These are phyloP conservation scores for Hanseniaspora pseudoguilliermondii DNA, from an alignment of 805 yeast species.

Conservation along the genomic window DNA sequence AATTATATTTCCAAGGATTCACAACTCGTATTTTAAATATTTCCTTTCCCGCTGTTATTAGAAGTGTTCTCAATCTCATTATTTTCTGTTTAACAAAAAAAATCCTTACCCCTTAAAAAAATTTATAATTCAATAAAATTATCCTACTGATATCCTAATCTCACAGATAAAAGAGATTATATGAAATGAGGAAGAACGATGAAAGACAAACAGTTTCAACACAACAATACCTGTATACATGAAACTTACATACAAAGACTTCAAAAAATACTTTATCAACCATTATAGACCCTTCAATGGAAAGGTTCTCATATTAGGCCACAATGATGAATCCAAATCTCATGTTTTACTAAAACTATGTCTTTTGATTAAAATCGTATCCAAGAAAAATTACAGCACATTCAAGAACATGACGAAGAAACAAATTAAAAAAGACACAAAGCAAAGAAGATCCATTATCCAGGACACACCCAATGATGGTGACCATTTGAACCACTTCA, in stretches of 20 bases:
- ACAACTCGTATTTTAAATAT: too few species aligned
- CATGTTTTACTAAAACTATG: slow-evolving; percentile 8
- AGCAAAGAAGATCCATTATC: not conserved
- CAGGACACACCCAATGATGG: not conserved
- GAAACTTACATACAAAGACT: not conserved
- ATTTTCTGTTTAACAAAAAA: too few species aligned
- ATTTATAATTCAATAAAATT: not conserved
- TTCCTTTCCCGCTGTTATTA: too few species aligned
- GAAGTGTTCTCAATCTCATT: too few species aligned
- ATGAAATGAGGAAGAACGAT: not conserved
- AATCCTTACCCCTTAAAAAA: not conserved
- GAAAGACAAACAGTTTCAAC: too few species aligned
- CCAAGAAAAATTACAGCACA: slow-evolving; percentile 6
- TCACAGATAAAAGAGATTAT: not conserved
- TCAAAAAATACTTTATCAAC: slow-evolving; percentile 6
- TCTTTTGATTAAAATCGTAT: not conserved
- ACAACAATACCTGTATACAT: not conserved
- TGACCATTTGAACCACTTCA: not conserved
- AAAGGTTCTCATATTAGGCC: slow-evolving; percentile 1
- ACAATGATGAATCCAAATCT: not conserved
- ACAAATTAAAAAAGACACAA: not conserved
- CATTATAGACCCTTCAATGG: slow-evolving; percentile 9
- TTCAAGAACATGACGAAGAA: slow-evolving; percentile 1
- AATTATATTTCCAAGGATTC: too few species aligned
- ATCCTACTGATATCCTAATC: not conserved